phyloP scores from a whole-genome alignment of 78 protist species.

The Polysphondylium violaceum region DNA sequence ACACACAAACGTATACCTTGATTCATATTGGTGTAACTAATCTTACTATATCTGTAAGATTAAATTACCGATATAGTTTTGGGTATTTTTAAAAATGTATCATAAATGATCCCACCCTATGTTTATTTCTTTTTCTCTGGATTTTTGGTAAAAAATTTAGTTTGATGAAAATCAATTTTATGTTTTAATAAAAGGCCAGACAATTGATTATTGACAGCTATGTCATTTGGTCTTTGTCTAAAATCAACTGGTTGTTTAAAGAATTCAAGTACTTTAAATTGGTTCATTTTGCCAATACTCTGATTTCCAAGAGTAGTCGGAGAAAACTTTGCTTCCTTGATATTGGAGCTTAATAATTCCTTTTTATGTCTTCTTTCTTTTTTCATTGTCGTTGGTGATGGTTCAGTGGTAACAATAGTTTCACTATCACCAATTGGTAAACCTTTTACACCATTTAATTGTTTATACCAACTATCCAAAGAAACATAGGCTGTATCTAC shows the following conservation, averaged over 20 bases:
- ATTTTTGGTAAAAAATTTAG: conserved; percentile 2
- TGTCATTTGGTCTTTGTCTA: conserved; percentile 10
- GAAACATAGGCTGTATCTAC: background rate
- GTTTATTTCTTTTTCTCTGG: background rate
- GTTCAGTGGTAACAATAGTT: background rate
- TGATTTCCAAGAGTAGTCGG: background rate
- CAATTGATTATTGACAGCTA: background rate
- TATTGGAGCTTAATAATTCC: conserved; percentile 29
- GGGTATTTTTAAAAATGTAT: too few relatives aligned
- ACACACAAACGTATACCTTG: background rate
- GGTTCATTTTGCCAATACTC: background rate
- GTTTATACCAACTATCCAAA: conserved; percentile 42
- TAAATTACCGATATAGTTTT: too few relatives aligned
- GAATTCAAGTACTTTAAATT: conserved; percentile 24
- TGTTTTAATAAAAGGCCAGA: conserved; percentile 51
- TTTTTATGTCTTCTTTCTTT: background rate
- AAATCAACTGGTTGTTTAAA: conserved; percentile 37
- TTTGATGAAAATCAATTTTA: conserved; percentile 45
- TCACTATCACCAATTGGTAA: background rate
- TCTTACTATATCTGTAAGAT: background rate
- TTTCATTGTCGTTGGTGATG: background rate
- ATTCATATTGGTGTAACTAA: background rate
- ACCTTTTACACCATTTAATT: conserved; percentile 46
- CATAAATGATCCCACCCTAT: too few relatives aligned
- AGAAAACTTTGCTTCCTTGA: conserved; percentile 36